These are phyloP conservation scores for Fusarium xyrophilum DNA, from an alignment of 2,329 filamentous ascomycete species.

Conservation along the genomic window DNA sequence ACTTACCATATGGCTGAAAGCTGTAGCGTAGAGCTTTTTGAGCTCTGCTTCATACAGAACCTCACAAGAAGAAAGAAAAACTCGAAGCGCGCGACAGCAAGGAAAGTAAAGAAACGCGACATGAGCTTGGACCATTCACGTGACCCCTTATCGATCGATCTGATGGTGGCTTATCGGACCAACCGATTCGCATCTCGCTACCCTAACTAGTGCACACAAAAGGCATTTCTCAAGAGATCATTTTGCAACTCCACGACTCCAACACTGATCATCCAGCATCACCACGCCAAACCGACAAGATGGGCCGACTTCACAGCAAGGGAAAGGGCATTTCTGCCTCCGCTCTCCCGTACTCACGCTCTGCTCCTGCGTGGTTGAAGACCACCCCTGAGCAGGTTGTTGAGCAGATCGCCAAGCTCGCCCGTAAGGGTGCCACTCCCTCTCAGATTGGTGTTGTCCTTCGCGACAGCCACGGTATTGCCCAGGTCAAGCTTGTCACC, in stretches of 20 bases:
- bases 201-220: constrained; percentile 48
- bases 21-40: not conserved
- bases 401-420: constrained; percentile 99
- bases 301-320: constrained; percentile 99
- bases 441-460: constrained; percentile 99
- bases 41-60: not conserved
- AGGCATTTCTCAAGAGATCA: constrained; percentile 16
- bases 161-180: not conserved
- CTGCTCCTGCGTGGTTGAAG: constrained; percentile 94
- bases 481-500: constrained; percentile 97
- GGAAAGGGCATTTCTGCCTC: constrained; percentile 99
- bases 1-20: constrained; percentile 45
- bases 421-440: constrained; percentile 97
- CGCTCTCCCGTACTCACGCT: constrained; percentile 95
- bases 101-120: constrained; percentile 34
- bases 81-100: constrained; percentile 15
- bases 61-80: constrained; percentile 19
- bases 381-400: constrained; percentile 98
- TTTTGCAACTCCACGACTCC: constrained; percentile 52
- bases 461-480: constrained; percentile 96
- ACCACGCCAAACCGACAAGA: constrained; percentile 62
- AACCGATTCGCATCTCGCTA: constrained; percentile 35
- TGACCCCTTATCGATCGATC: not conserved
- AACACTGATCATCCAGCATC: constrained; percentile 35
- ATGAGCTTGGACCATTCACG: constrained; percentile 17